Evolutionary conservation across 192 early-diverging fungal species (phyloP), one percentile per base, ranked within the genome.

Genomic region (Mortierella antarctica): DNA sequence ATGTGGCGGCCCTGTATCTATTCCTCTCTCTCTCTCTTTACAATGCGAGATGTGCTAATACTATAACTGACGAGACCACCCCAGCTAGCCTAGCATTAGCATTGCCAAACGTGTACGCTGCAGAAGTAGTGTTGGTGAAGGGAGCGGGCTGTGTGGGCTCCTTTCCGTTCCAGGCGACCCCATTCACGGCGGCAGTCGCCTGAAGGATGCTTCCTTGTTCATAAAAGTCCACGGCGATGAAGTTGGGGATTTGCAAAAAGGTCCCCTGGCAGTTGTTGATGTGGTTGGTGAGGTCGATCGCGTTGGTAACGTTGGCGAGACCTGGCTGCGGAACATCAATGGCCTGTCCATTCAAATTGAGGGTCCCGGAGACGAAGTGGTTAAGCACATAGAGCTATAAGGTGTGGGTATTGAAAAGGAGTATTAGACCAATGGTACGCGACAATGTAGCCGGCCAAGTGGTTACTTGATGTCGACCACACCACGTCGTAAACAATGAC

Each of bases 171-270:
- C 78, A 89, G 0, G 52, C 48, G 31, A 91, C 84, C 7, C 76
- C 84, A 55, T 93, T 91, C 15, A 91, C 53, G 51, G 83, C 67
- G 2, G 88, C 89, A 10, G 90, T 80, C 1, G 83, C 79, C 49
- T 81, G 53, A 67, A 91, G 71, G 17, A 87, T 40, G 13, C 73
- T 70, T 15, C 92, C 92, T 23, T 85, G 61, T 31, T 95, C 89
- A 70, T 91, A 95, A 84, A 90, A 95, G 72, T 95, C 93, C 7
- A 95, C 89, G 0, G 90, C 86, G 8, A 95, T 71, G 83, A 89
- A 95, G 73, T 86, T 95, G 31, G 93, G 90, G 66, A 86, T 83
- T 46, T 82, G 78, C 41, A 68, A 73, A 58, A 87, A 89, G 2
- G 82, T 85, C 4, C 54, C 12, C 42, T 54, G 64, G 55, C 93